These are phyloP conservation scores for Fusarium foetens DNA, from an alignment of 2,329 filamentous ascomycete species.

Conservation along the genomic window DNA sequence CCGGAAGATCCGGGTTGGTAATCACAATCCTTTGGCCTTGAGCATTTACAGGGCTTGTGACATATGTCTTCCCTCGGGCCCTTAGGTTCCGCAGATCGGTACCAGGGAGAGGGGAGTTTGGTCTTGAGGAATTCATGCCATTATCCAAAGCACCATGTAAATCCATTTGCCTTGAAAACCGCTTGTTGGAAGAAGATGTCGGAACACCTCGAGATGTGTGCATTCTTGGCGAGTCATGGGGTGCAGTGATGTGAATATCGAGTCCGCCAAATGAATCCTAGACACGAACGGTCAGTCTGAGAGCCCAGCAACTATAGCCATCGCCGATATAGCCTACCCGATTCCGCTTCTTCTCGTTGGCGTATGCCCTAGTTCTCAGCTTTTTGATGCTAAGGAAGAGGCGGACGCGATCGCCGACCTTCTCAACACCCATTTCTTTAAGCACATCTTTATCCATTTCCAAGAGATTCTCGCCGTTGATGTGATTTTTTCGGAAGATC, in stretches of 20 bases:
- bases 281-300: conserved; percentile 12
- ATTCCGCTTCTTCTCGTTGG: conserved; percentile 84
- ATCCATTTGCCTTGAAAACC: conserved; percentile 72
- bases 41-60: conserved; percentile 26
- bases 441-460: conserved; percentile 97
- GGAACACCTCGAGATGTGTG: conserved; percentile 64
- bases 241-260: conserved; percentile 66
- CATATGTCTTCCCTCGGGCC: conserved; percentile 62
- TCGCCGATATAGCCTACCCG: conserved; percentile 68
- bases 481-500: conserved; percentile 90
- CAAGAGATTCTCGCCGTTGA: conserved; percentile 95
- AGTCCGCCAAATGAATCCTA: conserved; percentile 87
- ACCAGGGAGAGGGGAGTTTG: conserved; percentile 70
- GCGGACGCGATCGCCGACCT: conserved; percentile 94
- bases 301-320: neutral
- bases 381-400: conserved; percentile 89
- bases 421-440: conserved; percentile 98
- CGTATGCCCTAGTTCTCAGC: conserved; percentile 78
- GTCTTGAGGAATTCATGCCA: conserved; percentile 70
- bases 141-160: conserved; percentile 55
- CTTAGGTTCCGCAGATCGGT: conserved; percentile 64
- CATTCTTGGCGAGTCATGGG: conserved; percentile 62
- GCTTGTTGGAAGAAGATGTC: conserved; percentile 59
- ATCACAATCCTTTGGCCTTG: conserved; percentile 33
- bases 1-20: conserved; percentile 70